These are phyloP conservation scores for Trichosporon sp. DNA, from an alignment of 1,284 basidiomycete species.

Conservation along the genomic window DNA sequence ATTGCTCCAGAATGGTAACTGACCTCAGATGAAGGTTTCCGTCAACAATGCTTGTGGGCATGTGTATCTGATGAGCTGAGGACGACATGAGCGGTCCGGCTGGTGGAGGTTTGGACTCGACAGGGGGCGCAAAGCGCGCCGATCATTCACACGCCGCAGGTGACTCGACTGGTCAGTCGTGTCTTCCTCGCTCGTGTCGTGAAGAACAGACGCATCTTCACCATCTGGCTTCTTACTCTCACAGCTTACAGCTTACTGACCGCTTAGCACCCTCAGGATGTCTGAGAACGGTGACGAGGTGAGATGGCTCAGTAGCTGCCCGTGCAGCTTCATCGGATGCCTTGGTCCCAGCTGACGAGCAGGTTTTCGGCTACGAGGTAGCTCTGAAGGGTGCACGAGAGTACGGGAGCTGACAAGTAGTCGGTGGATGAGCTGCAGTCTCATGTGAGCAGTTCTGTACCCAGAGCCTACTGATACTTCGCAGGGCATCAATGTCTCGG, in stretches of 20 bases:
- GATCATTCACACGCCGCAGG: background rate
- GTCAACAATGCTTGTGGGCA: too few relatives aligned
- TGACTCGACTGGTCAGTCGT: background rate
- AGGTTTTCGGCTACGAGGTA: slow-evolving; percentile 25
- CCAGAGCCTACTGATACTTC: background rate
- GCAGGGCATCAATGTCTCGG: slow-evolving; percentile 89
- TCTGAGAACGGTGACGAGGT: slow-evolving; percentile 36
- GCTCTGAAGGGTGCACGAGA: background rate
- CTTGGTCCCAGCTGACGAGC: background rate
- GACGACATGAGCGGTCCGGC: background rate
- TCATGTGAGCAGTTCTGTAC: slow-evolving; percentile 57
- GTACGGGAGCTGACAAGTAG: slow-evolving; percentile 46
- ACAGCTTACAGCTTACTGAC: background rate
- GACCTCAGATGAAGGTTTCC: too few relatives aligned
- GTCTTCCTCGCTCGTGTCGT: background rate
- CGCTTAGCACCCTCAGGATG: slow-evolving; percentile 17
- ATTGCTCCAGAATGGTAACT: too few relatives aligned
- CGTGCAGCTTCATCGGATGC: background rate
- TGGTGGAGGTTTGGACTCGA: background rate
- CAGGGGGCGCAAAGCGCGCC: background rate
- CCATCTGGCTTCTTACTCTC: slow-evolving; percentile 3
- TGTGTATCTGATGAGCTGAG: background rate
- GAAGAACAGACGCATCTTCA: background rate
- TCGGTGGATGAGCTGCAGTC: slow-evolving; percentile 82
- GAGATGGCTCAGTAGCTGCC: slow-evolving; percentile 4